These are phyloP conservation scores for Coemansia sp. DNA, from an alignment of 192 early-diverging fungal species.

Conservation along the genomic window DNA sequence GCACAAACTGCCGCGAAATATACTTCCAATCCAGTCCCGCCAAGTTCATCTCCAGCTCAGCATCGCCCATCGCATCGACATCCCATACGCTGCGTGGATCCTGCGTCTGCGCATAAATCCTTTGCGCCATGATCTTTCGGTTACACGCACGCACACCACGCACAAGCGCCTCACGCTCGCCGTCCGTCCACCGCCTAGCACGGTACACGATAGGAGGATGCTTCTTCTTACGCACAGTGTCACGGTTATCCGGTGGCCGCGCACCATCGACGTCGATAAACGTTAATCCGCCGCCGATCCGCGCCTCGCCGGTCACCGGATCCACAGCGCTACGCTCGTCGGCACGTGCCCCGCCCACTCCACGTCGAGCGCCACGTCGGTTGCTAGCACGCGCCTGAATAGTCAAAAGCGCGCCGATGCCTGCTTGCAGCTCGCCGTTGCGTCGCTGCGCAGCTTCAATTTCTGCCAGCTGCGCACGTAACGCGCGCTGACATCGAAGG, in stretches of 20 bases:
- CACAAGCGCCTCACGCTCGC: constrained; percentile 55
- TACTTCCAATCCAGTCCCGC: constrained; percentile 53
- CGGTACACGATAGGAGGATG: constrained; percentile 53
- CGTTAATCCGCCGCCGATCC: constrained; percentile 22
- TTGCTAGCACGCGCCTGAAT: constrained; percentile 42
- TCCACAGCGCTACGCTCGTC: constrained; percentile 31
- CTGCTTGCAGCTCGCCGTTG: constrained; percentile 51
- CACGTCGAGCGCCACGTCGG: constrained; percentile 38
- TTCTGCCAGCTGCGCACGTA: constrained; percentile 45
- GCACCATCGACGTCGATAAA: constrained; percentile 46
- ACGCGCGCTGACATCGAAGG: constrained; percentile 46
- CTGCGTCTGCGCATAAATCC: constrained; percentile 47
- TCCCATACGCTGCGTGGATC: constrained; percentile 54
- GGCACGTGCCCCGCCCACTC: background rate
- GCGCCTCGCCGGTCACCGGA: constrained; percentile 36
- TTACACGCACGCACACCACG: constrained; percentile 55
- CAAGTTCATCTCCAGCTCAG: constrained; percentile 54
- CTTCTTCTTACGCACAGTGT: constrained; percentile 47
- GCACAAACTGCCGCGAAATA: constrained; percentile 58
- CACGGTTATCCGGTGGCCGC: constrained; percentile 54
- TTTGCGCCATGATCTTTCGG: constrained; percentile 50
- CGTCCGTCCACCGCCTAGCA: constrained; percentile 56
- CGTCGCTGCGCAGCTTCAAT: constrained; percentile 53
- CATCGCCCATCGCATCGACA: constrained; percentile 40
- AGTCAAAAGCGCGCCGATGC: constrained; percentile 36